phyloP scores from a whole-genome alignment of 2,329 filamentous ascomycete species.

The Sporothrix pseudoabietina region DNA sequence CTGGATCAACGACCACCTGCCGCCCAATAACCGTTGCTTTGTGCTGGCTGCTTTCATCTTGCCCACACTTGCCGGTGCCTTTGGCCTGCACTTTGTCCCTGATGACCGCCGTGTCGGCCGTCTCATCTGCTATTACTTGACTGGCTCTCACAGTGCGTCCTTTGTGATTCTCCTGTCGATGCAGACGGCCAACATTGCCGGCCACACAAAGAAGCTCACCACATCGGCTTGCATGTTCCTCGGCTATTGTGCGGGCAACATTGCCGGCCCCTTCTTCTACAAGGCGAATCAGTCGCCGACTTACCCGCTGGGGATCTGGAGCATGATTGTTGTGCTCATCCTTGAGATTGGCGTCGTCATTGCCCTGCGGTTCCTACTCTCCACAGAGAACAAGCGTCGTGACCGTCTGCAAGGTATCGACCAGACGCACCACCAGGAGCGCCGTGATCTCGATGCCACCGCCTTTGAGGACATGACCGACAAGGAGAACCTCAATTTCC shows the following conservation, averaged over 20 bases:
- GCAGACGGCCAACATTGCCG: conserved; percentile 54
- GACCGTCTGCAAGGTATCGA: conserved; percentile 38
- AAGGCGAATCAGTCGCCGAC: conserved; percentile 52
- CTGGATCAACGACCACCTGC: conserved; percentile 47
- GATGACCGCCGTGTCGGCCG: conserved; percentile 53
- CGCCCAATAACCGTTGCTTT: conserved; percentile 53
- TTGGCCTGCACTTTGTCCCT: conserved; percentile 59
- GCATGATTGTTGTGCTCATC: conserved; percentile 47
- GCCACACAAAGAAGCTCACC: conserved; percentile 63
- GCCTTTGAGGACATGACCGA: conserved; percentile 49
- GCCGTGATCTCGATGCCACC: conserved; percentile 42
- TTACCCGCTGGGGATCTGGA: conserved; percentile 46
- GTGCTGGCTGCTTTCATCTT: conserved; percentile 59
- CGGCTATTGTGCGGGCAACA: conserved; percentile 53
- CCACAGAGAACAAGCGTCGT: conserved; percentile 46
- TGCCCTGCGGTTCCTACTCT: conserved; percentile 45
- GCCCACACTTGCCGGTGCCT: conserved; percentile 61
- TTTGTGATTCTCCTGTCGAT: conserved; percentile 48
- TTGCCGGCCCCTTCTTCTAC: conserved; percentile 66
- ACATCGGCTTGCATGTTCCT: conserved; percentile 28
- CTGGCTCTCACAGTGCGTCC: conserved; percentile 46
- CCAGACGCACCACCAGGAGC: conserved; percentile 33
- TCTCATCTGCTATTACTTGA: conserved; percentile 56
- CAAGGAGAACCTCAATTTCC: conserved; percentile 48
- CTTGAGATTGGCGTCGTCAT: conserved; percentile 46